A percentile compares a stretch with the other conserved stretches of the same genome.
Conservation (phyloP, 75 land plant species). For the Pinus taeda region DNA sequence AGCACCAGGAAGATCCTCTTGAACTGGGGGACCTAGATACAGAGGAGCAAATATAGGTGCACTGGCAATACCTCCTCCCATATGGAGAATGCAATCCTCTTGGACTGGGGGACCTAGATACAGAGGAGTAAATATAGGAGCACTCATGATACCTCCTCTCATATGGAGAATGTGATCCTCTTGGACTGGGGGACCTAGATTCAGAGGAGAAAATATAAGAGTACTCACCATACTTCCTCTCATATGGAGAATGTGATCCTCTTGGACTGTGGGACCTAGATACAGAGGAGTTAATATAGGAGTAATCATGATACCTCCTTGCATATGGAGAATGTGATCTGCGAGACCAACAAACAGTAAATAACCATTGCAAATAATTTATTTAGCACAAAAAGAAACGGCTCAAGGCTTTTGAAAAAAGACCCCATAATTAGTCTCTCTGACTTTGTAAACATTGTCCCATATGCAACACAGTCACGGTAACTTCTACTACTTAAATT, state of each 20-base stretch:
- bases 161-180: background rate
- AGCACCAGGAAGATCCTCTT: too few species aligned
- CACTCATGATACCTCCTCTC: background rate
- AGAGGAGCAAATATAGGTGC: background rate
- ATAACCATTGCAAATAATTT: background rate
- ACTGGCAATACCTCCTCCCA: background rate
- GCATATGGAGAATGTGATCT: constrained; percentile 3
- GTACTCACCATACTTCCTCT: background rate
- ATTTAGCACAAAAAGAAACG: too few species aligned
- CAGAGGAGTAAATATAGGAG: background rate
- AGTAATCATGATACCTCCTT: background rate
- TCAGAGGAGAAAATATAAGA: background rate
- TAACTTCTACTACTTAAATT: too few species aligned
- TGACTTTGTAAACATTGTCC: too few species aligned
- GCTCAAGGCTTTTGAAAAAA: too few species aligned
- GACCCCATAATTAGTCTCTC: too few species aligned
- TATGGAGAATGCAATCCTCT: background rate
- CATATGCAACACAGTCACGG: too few species aligned
- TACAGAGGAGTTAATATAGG: background rate
- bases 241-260: constrained; percentile 2
- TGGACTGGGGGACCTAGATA: too few species aligned
- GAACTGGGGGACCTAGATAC: too few species aligned
- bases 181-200: background rate
- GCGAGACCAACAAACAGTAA: background rate
- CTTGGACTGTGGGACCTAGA: background rate